phyloP scores from a whole-genome alignment of 1,139 yeast genomes.

The Wickerhamomyces sp. region DNA sequence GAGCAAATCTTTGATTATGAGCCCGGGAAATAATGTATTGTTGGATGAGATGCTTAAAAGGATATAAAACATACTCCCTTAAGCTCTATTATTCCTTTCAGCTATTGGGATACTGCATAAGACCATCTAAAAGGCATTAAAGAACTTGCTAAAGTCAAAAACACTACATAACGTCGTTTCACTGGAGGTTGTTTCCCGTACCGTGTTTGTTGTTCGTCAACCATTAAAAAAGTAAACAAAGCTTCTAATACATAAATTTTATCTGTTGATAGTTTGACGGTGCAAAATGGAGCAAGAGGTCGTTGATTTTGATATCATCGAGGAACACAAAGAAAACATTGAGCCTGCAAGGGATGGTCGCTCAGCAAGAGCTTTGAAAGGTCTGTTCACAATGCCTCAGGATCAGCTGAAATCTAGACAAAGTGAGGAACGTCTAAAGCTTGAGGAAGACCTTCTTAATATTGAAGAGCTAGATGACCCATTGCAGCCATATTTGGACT shows the following conservation, averaged over 20 bases:
- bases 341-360: conserved; percentile 67
- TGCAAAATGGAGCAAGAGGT: conserved; percentile 1
- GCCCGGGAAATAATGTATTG: no score
- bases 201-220: no score
- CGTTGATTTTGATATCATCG: conserved; percentile 50
- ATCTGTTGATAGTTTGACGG: not conserved
- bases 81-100: no score
- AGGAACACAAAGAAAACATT: conserved; percentile 77
- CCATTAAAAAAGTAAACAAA: not conserved
- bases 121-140: no score
- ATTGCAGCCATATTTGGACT: conserved; percentile 63
- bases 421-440: conserved; percentile 33
- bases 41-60: no score
- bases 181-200: no score
- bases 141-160: no score
- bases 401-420: conserved; percentile 30
- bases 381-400: conserved; percentile 34
- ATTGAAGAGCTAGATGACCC: conserved; percentile 78
- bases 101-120: no score
- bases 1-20: no score
- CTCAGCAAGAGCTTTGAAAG: conserved; percentile 55
- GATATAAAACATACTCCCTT: no score
- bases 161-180: no score
- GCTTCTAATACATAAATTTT: no score
- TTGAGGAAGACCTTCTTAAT: conserved; percentile 41